Evolutionary conservation across 2,329 filamentous ascomycete genomes (phyloP), one percentile per base, ranked within the genome.

Genomic region (Pezicula carpinea): DNA sequence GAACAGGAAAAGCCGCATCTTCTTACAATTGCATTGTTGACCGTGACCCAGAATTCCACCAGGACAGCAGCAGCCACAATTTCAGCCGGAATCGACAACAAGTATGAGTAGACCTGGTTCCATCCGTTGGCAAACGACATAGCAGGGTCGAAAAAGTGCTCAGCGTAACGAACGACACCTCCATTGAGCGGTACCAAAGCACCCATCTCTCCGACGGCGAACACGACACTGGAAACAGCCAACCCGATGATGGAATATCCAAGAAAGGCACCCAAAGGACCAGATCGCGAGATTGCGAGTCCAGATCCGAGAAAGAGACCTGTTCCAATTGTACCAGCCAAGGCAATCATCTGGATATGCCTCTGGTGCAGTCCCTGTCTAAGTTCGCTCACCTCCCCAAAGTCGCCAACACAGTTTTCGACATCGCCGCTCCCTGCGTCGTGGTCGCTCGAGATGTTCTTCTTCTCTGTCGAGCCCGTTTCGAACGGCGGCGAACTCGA

Each of bases 51-150:
- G 56, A 76, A 82, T 53, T 78, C 68, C 48, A 84, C 80, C 29
- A 84, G 64, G 3, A 83, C 76, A 43, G 76, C 76, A n/a, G 79
- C 77, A 11, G 81, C 81, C 1, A 76, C 75, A 52, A 83, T 80
- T 61, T 85, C 81, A 46, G 78, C 71, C 2, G 77, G 77, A 13
- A 80, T 76, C 14, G 71, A 74, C 48, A 83, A 79, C 8, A 74
- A 68, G 53, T 80, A 80, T 3, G 75, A 75, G 54, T 82, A 81
- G 71, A 77, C 71, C 69, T 45, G 44, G 39, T 75, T 66, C 69
- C 69, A 73, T 23, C 71, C 71, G 8, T 72, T 60, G 13, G 71
- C 71, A 55, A 72, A 71, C 3, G 69, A 68, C 39, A 73, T 57
- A 0, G 72, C 72, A 10, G 74, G 73, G 53, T 79, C 75, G 11